Evolutionary conservation across 441 rosid species (phyloP).

Genomic region (Corymbia citriodora): DNA sequence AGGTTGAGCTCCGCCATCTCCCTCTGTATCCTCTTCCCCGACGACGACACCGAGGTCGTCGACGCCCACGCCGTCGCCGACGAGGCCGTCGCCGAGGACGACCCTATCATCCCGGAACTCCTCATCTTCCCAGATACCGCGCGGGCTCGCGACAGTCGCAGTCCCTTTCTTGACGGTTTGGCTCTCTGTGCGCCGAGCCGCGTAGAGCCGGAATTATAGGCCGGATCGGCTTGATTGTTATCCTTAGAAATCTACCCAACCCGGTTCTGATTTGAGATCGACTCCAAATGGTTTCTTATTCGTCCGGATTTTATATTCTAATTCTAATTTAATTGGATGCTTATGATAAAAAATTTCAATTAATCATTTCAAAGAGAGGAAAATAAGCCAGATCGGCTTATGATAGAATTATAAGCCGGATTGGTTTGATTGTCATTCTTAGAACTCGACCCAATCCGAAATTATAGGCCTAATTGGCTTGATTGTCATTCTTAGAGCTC

Average conservation of each 20-base stretch:
- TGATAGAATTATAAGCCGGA: too few species aligned
- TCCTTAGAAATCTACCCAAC: not conserved
- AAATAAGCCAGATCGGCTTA: not conserved
- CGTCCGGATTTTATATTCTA: not conserved
- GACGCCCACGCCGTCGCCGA: conserved; percentile 58
- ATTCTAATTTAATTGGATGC: not conserved
- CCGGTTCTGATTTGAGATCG: not conserved
- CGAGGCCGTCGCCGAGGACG: conserved; percentile 28
- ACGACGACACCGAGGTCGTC: conserved; percentile 71
- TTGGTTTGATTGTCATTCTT: too few species aligned
- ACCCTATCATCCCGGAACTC: conserved; percentile 35
- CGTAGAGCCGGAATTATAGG: not conserved
- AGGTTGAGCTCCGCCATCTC: conserved; percentile 77
- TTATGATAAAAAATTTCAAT: not conserved
- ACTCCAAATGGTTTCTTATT: not conserved
- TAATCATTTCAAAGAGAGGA: conserved; percentile 4
- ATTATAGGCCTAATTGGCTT: too few species aligned
- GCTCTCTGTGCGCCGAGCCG: not conserved
- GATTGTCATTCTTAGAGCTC: too few species aligned
- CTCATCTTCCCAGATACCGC: conserved; percentile 7
- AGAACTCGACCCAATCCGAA: too few species aligned
- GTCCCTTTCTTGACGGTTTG: not conserved
- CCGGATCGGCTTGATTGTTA: not conserved
- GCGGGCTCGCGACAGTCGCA: not conserved
- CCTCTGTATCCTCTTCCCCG: conserved; percentile 86